Conservation (phyloP, 1,139 yeast genomes). For the Candida sojae region DNA sequence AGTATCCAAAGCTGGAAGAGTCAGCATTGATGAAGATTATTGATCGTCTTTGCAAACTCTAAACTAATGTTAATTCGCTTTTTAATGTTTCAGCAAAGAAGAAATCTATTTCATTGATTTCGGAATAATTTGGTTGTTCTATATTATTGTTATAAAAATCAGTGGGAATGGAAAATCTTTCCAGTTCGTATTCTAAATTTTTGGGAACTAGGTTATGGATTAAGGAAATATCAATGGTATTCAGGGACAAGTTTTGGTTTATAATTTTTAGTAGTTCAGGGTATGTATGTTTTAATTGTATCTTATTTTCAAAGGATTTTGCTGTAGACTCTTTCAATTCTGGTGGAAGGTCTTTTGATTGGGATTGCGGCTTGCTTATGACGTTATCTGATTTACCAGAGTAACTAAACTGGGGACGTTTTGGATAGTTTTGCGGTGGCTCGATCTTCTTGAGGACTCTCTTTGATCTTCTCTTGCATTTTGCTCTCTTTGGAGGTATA, state of each 20-base stretch:
- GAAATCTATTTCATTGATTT: conserved; percentile 26
- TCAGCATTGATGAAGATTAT: conserved; percentile 10
- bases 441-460: conserved; percentile 10
- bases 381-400: neutral
- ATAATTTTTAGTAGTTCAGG: conserved; percentile 20
- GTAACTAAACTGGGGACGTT: conserved; percentile 1
- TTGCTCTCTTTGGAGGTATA: conserved; percentile 25
- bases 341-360: neutral
- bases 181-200: conserved; percentile 22
- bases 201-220: conserved; percentile 26
- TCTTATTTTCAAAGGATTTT: conserved; percentile 5
- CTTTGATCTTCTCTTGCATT: neutral
- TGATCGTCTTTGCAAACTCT: conserved; percentile 11
- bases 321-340: conserved; percentile 8
- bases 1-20: neutral
- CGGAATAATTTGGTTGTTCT: neutral
- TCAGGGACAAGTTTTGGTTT: conserved; percentile 14
- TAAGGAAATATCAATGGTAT: conserved; percentile 24
- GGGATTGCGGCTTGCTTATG: neutral
- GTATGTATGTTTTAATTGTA: conserved; percentile 16
- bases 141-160: conserved; percentile 3
- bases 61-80: conserved; percentile 6
- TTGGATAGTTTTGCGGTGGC: neutral
- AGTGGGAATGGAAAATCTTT: conserved; percentile 16
- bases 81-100: conserved; percentile 19